phyloP scores from a whole-genome alignment of 192 early-diverging fungal genomes.

The Backusella australiensis region DNA sequence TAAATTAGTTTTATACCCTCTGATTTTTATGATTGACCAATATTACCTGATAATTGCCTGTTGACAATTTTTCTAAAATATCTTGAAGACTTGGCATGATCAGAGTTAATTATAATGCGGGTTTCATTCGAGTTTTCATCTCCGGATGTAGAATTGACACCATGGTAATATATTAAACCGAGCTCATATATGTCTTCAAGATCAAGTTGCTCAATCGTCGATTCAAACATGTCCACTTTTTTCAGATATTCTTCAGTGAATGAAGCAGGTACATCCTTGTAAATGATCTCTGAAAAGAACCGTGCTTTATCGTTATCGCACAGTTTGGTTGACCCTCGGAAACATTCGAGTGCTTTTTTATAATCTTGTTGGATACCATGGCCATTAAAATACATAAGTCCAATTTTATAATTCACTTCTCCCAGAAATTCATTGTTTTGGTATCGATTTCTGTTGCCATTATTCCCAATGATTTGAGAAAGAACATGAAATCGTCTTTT shows the following conservation, averaged over 20 bases:
- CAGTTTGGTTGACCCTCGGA: background rate
- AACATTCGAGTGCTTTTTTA: background rate
- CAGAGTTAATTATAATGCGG: background rate
- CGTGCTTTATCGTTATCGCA: background rate
- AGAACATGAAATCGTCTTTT: background rate
- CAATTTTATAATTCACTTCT: background rate
- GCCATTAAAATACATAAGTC: background rate
- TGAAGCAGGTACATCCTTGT: background rate
- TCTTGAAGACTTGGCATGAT: background rate
- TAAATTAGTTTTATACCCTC: background rate
- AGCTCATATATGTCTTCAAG: background rate
- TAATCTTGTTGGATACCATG: background rate
- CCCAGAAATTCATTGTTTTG: background rate
- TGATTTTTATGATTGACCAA: background rate
- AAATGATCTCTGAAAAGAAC: background rate
- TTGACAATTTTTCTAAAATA: background rate
- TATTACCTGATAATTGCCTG: background rate
- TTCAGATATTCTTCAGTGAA: background rate
- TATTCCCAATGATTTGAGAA: accelerated
- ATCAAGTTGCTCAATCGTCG: background rate
- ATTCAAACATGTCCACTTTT: background rate
- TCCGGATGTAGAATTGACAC: background rate
- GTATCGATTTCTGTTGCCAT: too few species aligned
- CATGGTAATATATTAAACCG: background rate
- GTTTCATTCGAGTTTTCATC: background rate